Conservation (phyloP, 306 rosid genomes). For the Trichosanthes cucumerina region DNA sequence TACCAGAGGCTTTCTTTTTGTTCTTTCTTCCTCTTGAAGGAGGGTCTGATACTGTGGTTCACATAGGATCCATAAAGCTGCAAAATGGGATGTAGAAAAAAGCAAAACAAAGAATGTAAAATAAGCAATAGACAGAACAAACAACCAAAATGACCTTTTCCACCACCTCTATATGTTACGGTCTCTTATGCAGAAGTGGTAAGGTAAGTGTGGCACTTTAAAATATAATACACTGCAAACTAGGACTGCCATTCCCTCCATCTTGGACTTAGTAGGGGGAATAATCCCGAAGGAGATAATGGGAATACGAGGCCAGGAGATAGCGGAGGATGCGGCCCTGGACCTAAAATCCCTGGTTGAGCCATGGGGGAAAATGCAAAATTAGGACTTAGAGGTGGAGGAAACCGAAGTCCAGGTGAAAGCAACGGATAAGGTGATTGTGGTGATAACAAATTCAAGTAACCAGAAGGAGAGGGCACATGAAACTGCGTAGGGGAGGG, state of each 20-base stretch:
- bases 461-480: slow-evolving; percentile 74
- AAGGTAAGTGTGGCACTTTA: slow-evolving; percentile 21
- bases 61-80: slow-evolving; percentile 15
- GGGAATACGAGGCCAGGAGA: slow-evolving; percentile 77
- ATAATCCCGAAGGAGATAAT: slow-evolving; percentile 71
- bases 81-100: slow-evolving; percentile 21
- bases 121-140: slow-evolving; percentile 6
- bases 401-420: slow-evolving; percentile 80
- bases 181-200: slow-evolving; percentile 16
- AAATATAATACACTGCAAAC: slow-evolving; percentile 9
- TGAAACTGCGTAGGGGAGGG: slow-evolving; percentile 88
- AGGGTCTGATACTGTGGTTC: slow-evolving; percentile 37
- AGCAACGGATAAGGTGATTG: slow-evolving; percentile 65
- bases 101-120: slow-evolving; percentile 24
- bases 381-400: slow-evolving; percentile 61
- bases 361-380: slow-evolving; percentile 63
- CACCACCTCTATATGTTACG: slow-evolving; percentile 36
- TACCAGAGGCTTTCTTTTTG: not conserved
- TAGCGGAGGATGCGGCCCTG: slow-evolving; percentile 81
- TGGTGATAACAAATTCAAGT: slow-evolving; percentile 60
- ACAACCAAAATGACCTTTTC: slow-evolving; percentile 22
- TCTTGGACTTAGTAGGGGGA: slow-evolving; percentile 70
- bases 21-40: not conserved
- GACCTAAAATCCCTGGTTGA: slow-evolving; percentile 81
- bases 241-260: slow-evolving; percentile 61